Base-by-base conservation (phyloP, 1,284 basidiomycete genomes). In the Grifola frondosa region DNA sequence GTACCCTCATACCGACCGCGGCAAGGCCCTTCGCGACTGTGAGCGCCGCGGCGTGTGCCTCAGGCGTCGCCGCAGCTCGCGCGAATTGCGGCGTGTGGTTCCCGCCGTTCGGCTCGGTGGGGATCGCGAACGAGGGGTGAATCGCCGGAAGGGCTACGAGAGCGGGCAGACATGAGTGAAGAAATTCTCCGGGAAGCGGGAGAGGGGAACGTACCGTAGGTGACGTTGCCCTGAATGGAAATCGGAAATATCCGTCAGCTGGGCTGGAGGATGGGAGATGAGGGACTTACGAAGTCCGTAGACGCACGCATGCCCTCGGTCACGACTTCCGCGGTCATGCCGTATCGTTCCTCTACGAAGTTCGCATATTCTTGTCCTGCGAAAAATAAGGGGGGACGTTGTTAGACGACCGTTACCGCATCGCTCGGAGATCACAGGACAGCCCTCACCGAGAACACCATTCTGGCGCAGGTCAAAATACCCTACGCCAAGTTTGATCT, bases 391-490 rank as follows among this genome's bases (percentile, higher is more conserved):
- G 10, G 16, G 19, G 19, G 6, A n/a, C n/a, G 15, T 20, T 4
- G 16, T 26, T 3, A 17, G 28, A 19, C 24, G 21, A n/a, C 2
- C 12, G 7, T 17, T 5, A n/a, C 28, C 29, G 25, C 34, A 30
- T 17, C 9, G 17, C 29, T 8, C 4, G 7, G 15, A 37, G 11
- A 16, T 11, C 4, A 22, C 12, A n/a, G n/a, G n/a, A n/a, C n/a
- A 10, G 24, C 34, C 63, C 40, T 49, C n/a, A 81, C 83, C 77
- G 0, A 87, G 67, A 4, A 70, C 71, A 32, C 65, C 63, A 52
- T 88, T 88, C 60, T 88, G 82, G 6, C 78, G 70, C 13, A 88
- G 66, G 52, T 90, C 86, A 41, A 75, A 77, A 17, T 70, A 73
- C 3, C 69, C 61, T 1, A 61, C 63, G 13, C 64, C 61, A 2